phyloP scores from a whole-genome alignment of 176 grass and related monocot genomes.

The Carex cristatella region DNA sequence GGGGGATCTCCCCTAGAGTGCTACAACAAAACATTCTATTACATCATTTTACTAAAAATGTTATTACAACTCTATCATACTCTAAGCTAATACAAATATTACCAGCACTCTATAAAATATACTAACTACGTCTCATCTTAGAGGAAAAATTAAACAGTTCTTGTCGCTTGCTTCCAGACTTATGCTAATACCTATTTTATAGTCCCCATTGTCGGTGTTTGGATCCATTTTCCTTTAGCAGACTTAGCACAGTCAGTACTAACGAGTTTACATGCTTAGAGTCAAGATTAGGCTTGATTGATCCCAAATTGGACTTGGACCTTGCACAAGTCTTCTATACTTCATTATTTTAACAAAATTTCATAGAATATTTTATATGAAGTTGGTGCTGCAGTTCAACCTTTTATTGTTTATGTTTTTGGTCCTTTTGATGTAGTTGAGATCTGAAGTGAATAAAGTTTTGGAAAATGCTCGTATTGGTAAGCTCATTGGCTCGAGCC shows the following conservation, averaged over 20 bases:
- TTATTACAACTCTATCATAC: neutral
- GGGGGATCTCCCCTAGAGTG: no score
- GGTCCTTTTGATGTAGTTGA: conserved; percentile 44
- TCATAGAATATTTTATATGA: neutral
- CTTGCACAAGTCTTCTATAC: neutral
- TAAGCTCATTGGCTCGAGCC: conserved; percentile 89
- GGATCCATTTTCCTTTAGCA: neutral
- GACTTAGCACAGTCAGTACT: neutral
- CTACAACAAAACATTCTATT: no score
- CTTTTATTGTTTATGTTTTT: conserved; percentile 7
- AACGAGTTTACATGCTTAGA: neutral
- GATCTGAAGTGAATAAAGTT: conserved; percentile 99
- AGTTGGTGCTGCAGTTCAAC: neutral
- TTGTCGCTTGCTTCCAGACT: neutral
- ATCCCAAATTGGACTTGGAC: neutral
- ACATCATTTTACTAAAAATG: neutral
- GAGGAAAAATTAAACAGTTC: neutral
- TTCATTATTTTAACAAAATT: neutral
- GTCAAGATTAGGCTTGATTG: neutral
- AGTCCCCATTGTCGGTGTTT: neutral
- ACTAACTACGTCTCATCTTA: neutral
- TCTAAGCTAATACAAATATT: neutral
- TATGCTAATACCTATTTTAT: neutral
- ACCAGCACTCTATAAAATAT: neutral
- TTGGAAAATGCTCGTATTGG: conserved; percentile 82